phyloP scores from a whole-genome alignment of 495 filamentous ascomycete species.

The Aspergillus diversus region DNA sequence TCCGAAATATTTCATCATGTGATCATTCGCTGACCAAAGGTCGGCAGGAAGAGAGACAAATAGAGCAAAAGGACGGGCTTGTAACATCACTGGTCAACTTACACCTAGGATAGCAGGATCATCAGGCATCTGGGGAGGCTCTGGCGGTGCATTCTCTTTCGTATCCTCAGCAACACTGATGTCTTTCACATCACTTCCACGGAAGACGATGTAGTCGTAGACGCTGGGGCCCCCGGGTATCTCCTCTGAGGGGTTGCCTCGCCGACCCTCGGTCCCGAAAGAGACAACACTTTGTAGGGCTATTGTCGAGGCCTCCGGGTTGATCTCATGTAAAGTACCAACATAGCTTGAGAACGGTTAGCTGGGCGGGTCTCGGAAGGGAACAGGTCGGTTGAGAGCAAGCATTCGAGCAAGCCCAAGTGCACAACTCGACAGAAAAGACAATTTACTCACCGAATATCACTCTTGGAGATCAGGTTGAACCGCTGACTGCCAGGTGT shows the following conservation, averaged over 20 bases:
- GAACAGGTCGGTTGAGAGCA: background rate
- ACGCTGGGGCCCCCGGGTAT: constrained; percentile 78
- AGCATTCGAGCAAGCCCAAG: background rate
- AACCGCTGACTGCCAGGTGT: constrained; percentile 55
- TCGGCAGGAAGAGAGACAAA: constrained; percentile 6
- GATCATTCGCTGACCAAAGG: constrained; percentile 34
- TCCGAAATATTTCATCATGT: constrained; percentile 67
- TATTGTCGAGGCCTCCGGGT: constrained; percentile 93
- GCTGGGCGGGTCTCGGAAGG: constrained; percentile 13
- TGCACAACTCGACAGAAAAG: background rate
- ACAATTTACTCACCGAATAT: constrained; percentile 75
- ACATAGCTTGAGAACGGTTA: constrained; percentile 71
- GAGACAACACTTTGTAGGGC: constrained; percentile 94
- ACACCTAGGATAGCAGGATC: constrained; percentile 97
- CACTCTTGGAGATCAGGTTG: constrained; percentile 89
- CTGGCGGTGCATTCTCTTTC: constrained; percentile 69
- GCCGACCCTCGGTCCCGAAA: constrained; percentile 89
- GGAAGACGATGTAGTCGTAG: constrained; percentile 99
- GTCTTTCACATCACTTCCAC: constrained; percentile 98
- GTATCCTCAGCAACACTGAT: constrained; percentile 84
- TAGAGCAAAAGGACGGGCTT: constrained; percentile 2
- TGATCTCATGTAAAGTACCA: constrained; percentile 95
- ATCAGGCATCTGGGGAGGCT: constrained; percentile 76
- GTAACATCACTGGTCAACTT: constrained; percentile 52
- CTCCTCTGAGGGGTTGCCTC: constrained; percentile 74